These are phyloP conservation scores for Petunia hybrid DNA, from an alignment of 305 asterid genomes.

Conservation along the genomic window DNA sequence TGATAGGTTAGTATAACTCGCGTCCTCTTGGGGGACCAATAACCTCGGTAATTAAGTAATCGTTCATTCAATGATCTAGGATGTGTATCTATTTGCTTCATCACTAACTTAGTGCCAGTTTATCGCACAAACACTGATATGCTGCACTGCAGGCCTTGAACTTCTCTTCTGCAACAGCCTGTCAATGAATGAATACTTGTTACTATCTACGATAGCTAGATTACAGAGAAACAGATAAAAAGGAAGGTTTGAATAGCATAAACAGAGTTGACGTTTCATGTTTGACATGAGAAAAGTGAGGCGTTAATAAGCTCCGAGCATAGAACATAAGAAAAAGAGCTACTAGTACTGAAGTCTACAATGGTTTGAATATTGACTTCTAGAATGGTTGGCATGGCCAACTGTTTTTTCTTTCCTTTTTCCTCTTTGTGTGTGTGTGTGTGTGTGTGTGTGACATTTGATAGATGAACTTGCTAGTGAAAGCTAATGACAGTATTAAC, in stretches of 20 bases:
- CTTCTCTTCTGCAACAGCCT: conserved; percentile 89
- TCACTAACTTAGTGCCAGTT: conserved; percentile 49
- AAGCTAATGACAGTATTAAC: neutral
- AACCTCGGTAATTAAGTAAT: neutral
- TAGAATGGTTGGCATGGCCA: neutral
- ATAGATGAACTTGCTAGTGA: neutral
- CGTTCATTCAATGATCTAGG: neutral
- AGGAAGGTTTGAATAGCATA: neutral
- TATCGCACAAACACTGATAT: conserved; percentile 78
- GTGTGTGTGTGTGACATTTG: neutral
- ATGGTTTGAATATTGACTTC: neutral
- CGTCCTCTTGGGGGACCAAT: neutral
- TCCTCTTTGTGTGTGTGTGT: neutral
- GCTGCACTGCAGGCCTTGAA: conserved; percentile 96
- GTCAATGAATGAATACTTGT: conserved; percentile 33
- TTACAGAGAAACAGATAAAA: conserved; percentile 11
- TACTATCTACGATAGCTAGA: neutral
- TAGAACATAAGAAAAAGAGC: neutral
- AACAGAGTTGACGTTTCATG: neutral
- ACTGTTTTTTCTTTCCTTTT: neutral
- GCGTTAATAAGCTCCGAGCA: conserved; percentile 1
- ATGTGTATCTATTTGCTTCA: neutral
- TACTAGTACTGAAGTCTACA: neutral
- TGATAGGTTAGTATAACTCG: conserved; percentile 18
- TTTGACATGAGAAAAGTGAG: conserved; percentile 4